Conservation (phyloP, 805 yeast species). For the Ogataea populi-albae region DNA sequence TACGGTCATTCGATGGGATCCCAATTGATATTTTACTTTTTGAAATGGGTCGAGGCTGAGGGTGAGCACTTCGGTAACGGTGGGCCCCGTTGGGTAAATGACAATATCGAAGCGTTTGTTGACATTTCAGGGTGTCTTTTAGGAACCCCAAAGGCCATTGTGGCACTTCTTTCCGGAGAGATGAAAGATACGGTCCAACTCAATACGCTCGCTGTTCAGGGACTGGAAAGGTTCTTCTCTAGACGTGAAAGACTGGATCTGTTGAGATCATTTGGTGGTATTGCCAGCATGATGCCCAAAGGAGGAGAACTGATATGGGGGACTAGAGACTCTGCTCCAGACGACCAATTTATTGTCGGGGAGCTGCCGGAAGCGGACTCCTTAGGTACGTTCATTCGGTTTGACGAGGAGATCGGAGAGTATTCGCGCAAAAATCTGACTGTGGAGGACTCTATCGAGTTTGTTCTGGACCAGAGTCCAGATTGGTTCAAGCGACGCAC, state of each 20-base stretch:
- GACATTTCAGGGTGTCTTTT: slow-evolving; percentile 87
- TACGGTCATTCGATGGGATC: slow-evolving; percentile 97
- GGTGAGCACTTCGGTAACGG: slow-evolving; percentile 86
- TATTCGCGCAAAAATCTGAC: slow-evolving; percentile 56
- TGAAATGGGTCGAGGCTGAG: slow-evolving; percentile 95
- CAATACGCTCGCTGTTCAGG: slow-evolving; percentile 89
- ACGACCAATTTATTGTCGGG: slow-evolving; percentile 43
- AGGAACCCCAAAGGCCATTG: slow-evolving; percentile 93
- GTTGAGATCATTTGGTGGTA: slow-evolving; percentile 87
- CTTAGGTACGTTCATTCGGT: slow-evolving; percentile 73
- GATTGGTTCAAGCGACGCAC: slow-evolving; percentile 71
- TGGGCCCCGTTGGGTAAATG: slow-evolving; percentile 86
- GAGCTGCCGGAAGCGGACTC: slow-evolving; percentile 32
- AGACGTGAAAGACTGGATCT: slow-evolving; percentile 84
- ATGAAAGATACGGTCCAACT: slow-evolving; percentile 97
- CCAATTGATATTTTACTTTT: slow-evolving; percentile 80
- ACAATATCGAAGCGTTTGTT: slow-evolving; percentile 73
- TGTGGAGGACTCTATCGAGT: slow-evolving; percentile 64
- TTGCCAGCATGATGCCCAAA: slow-evolving; percentile 94
- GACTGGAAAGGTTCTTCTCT: slow-evolving; percentile 89
- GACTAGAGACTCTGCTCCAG: slow-evolving; percentile 60
- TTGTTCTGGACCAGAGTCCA: slow-evolving; percentile 63
- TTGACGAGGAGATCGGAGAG: slow-evolving; percentile 44
- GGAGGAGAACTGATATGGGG: slow-evolving; percentile 96
- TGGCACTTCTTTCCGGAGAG: slow-evolving; percentile 93